Conservation (phyloP, 768 basidiomycete species). For the Panaeolus cyanescens region DNA sequence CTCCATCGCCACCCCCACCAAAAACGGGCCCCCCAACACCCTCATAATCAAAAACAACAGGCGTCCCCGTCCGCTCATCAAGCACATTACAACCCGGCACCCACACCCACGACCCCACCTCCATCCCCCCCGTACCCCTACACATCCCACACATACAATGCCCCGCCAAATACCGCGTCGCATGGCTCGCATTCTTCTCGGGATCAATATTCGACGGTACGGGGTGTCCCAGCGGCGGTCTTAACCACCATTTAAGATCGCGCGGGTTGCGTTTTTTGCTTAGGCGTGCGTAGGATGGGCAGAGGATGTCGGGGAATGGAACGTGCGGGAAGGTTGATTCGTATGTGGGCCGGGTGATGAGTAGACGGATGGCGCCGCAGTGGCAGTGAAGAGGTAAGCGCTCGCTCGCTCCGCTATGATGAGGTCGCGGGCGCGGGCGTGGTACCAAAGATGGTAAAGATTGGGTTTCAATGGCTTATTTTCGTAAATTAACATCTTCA, state of each 20-base stretch:
- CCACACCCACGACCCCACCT: constrained; percentile 20
- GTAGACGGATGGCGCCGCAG: constrained; percentile 13
- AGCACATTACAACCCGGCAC: constrained; percentile 19
- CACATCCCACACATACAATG: constrained; percentile 24
- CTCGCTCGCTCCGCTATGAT: not conserved
- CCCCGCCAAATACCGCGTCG: constrained; percentile 14
- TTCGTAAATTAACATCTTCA: not conserved
- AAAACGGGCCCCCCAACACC: too few relatives aligned
- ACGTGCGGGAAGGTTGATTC: constrained; percentile 13
- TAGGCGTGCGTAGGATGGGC: constrained; percentile 20
- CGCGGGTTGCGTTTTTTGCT: constrained; percentile 21
- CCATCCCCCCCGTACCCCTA: constrained; percentile 18
- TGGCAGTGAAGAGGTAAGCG: constrained; percentile 14
- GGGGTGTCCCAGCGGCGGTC: not conserved
- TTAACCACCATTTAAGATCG: constrained; percentile 33
- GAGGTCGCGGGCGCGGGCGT: not conserved
- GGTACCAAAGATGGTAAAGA: not conserved
- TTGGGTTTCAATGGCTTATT: not conserved
- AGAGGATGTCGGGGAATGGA: constrained; percentile 29
- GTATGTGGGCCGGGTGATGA: constrained; percentile 7
- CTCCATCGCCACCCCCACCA: not conserved
- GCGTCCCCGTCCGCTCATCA: constrained; percentile 2
- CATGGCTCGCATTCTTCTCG: not conserved
- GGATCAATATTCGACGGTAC: not conserved
- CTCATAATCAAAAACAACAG: constrained; percentile 16